Conservation (phyloP, 2,329 filamentous ascomycete species). For the Penicillium sumatraense region DNA sequence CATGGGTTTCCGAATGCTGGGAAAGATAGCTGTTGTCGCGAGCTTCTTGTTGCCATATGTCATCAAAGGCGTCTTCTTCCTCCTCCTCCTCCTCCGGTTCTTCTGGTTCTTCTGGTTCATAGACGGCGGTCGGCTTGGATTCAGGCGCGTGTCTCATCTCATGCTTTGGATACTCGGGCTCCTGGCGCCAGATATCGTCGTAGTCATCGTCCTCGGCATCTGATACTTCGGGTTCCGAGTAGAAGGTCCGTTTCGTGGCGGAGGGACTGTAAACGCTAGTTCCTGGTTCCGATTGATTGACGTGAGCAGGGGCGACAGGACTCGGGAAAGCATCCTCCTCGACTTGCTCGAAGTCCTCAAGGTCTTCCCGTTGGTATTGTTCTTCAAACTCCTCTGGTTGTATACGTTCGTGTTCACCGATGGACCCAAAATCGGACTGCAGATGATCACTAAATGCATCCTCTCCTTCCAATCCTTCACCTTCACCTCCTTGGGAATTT, state of each 20-base stretch:
- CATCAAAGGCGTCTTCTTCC: slow-evolving; percentile 43
- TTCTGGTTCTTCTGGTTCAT: slow-evolving; percentile 17
- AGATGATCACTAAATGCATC: slow-evolving; percentile 2
- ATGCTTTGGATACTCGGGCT: not conserved
- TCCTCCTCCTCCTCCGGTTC: slow-evolving; percentile 31
- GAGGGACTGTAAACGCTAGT: not conserved
- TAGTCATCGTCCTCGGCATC: slow-evolving; percentile 16
- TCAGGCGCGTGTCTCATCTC: slow-evolving; percentile 1
- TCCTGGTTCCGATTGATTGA: not conserved
- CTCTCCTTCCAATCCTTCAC: slow-evolving; percentile 17
- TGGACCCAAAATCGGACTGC: slow-evolving; percentile 3
- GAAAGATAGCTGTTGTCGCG: slow-evolving; percentile 41
- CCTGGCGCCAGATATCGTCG: slow-evolving; percentile 21
- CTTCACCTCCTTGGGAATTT: slow-evolving; percentile 19
- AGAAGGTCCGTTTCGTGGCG: not conserved
- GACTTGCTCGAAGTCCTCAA: not conserved
- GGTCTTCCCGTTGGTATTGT: not conserved
- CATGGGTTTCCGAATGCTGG: slow-evolving; percentile 29
- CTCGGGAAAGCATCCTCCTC: slow-evolving; percentile 1
- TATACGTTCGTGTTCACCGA: not conserved
- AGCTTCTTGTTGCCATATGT: slow-evolving; percentile 55
- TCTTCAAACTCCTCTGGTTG: not conserved
- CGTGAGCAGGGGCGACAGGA: not conserved
- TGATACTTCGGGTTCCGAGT: not conserved
- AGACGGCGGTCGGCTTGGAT: slow-evolving; percentile 4